Conservation (phyloP, 2,329 filamentous ascomycete genomes). For the Rhynchosporium graminicola region DNA sequence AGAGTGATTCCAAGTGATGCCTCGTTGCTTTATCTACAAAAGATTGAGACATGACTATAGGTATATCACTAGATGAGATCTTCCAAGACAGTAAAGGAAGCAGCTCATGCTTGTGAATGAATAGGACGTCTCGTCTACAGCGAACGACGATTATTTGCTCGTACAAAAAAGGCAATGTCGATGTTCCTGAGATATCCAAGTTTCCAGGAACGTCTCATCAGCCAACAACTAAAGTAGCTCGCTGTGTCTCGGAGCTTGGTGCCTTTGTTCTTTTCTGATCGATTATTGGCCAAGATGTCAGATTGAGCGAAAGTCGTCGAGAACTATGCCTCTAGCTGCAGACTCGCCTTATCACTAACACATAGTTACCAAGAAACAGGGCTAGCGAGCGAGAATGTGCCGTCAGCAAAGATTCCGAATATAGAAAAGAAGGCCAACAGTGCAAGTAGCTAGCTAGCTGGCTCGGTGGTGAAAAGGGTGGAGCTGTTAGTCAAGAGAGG, state of each 20-base stretch:
- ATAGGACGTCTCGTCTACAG: no score
- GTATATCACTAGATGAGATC: not conserved
- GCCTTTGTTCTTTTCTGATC: not conserved
- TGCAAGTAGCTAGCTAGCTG: no score
- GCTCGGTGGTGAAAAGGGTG: not conserved
- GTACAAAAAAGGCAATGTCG: not conserved
- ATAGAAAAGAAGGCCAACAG: not conserved
- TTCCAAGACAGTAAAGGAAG: not conserved
- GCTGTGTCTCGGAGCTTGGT: not conserved
- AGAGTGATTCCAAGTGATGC: not conserved
- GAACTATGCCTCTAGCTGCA: conserved; percentile 1
- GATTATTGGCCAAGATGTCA: not conserved
- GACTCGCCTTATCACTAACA: not conserved
- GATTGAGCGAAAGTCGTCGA: not conserved
- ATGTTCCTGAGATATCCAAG: not conserved
- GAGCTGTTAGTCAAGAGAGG: not conserved
- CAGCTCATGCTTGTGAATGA: no score
- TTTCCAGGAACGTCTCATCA: not conserved
- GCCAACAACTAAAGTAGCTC: not conserved
- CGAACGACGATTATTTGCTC: not conserved
- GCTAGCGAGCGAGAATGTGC: not conserved
- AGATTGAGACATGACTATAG: not conserved
- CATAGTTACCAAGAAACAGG: not conserved
- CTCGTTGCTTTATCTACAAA: not conserved
- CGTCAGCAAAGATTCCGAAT: not conserved